Evolutionary conservation across 352 stramenopile genomes (phyloP).

Genomic region (Blastocystis sp.): DNA sequence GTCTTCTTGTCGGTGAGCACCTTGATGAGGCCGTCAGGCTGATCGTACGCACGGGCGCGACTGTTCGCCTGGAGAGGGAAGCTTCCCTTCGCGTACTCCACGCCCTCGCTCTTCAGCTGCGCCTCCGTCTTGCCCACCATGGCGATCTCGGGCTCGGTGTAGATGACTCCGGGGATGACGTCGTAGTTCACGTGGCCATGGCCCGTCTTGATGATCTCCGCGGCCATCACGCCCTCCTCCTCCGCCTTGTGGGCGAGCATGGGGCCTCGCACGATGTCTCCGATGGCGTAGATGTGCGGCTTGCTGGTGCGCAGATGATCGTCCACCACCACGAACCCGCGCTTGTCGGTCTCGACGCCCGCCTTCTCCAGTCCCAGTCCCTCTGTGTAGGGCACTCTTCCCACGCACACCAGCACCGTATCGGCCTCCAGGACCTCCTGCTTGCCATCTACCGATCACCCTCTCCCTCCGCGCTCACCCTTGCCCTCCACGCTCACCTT

Average conservation of each 20-base stretch:
- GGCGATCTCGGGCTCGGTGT: constrained; percentile 81
- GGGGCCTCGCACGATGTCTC: constrained; percentile 90
- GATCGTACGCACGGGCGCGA: constrained; percentile 83
- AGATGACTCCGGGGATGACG: constrained; percentile 91
- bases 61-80: constrained; percentile 97
- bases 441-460: constrained; percentile 63
- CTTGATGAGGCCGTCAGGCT: constrained; percentile 92
- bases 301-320: constrained; percentile 90
- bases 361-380: constrained; percentile 89
- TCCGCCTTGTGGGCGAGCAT: constrained; percentile 99
- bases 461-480: constrained; percentile 68
- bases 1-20: constrained; percentile 91
- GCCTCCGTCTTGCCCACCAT: constrained; percentile 93
- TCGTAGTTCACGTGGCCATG: constrained; percentile 98
- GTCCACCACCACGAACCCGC: constrained; percentile 91
- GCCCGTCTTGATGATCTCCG: constrained; percentile 90
- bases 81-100: constrained; percentile 89
- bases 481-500: constrained; percentile 84
- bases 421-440: constrained; percentile 73
- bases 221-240: constrained; percentile 93
- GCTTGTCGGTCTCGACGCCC: constrained; percentile 88
- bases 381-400: constrained; percentile 86
- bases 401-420: constrained; percentile 75
- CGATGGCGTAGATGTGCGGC: constrained; percentile 86
- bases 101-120: constrained; percentile 86